phyloP scores from a whole-genome alignment of 1,284 basidiomycete genomes.

The Ustilago shanxiensis region DNA sequence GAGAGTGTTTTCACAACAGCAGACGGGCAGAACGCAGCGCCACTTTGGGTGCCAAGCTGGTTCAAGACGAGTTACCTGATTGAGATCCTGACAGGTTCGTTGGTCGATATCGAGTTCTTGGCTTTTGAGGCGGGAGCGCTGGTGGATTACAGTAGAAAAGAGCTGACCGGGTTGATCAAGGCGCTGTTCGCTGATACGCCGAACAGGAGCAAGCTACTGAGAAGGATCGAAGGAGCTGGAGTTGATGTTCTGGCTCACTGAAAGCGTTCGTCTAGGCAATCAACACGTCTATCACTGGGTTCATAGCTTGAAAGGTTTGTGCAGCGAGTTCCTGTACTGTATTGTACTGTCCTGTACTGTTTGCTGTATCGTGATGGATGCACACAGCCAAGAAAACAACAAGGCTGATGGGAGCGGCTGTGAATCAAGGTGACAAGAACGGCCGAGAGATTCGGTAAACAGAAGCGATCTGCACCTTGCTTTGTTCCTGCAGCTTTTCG shows the following conservation, averaged over 20 bases:
- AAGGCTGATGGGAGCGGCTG: background rate
- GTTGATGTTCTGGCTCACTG: conserved; percentile 41
- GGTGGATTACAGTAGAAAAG: conserved; percentile 87
- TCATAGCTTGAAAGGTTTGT: background rate
- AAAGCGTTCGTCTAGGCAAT: background rate
- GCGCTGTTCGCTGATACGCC: conserved; percentile 81
- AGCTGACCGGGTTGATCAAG: conserved; percentile 83
- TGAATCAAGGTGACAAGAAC: background rate
- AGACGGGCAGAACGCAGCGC: conserved; percentile 69
- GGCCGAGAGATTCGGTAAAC: conserved; percentile 11
- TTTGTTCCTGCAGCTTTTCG: conserved; percentile 7
- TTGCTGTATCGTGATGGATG: too few species aligned
- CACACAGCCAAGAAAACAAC: background rate
- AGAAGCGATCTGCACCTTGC: conserved; percentile 2
- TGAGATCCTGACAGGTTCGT: conserved; percentile 64
- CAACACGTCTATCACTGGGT: too few species aligned
- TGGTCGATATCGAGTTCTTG: conserved; percentile 86
- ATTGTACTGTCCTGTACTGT: too few species aligned
- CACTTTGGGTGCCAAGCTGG: conserved; percentile 64
- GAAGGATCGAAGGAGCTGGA: conserved; percentile 50
- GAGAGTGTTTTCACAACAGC: conserved; percentile 82
- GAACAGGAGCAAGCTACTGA: conserved; percentile 57
- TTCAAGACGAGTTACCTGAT: conserved; percentile 68
- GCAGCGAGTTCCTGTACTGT: background rate
- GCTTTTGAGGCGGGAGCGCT: conserved; percentile 87